Conservation (phyloP, 2,329 filamentous ascomycete genomes). For the Pleomassaria siparia region DNA sequence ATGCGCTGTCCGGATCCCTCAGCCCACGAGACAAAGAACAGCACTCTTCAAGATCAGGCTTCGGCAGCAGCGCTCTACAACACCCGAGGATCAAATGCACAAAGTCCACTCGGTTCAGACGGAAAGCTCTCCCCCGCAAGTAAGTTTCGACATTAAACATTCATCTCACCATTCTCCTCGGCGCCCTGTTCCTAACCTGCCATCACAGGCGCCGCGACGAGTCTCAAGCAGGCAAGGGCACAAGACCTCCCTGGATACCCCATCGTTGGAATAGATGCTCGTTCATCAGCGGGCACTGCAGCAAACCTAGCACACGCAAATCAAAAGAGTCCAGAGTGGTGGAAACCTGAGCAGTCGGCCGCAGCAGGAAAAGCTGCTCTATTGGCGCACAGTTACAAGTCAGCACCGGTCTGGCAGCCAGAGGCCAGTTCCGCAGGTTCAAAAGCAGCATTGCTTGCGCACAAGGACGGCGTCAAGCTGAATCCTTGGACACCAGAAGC, state of each 20-base stretch:
- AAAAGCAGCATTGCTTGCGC: conserved; percentile 72
- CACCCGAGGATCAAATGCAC: conserved; percentile 29
- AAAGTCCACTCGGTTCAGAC: conserved; percentile 50
- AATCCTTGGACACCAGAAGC: conserved; percentile 55
- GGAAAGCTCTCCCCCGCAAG: conserved; percentile 60
- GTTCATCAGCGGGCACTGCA: conserved; percentile 70
- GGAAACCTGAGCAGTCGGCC: conserved; percentile 62
- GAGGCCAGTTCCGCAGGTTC: conserved; percentile 66
- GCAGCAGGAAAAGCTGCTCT: conserved; percentile 62
- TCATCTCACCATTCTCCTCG: conserved; percentile 2
- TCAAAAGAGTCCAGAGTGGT: conserved; percentile 64
- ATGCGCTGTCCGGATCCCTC: conserved; percentile 49
- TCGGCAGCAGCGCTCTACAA: conserved; percentile 64
- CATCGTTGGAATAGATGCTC: conserved; percentile 61
- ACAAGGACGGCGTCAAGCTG: conserved; percentile 54
- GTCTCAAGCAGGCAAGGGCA: conserved; percentile 71
- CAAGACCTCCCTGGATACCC: conserved; percentile 75
- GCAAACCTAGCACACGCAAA: conserved; percentile 73
- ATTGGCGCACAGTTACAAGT: conserved; percentile 62
- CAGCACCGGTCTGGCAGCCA: conserved; percentile 64
- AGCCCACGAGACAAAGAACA: conserved; percentile 40
- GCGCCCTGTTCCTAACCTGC: conserved; percentile 15
- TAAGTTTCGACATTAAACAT: conserved; percentile 38
- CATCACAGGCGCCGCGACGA: conserved; percentile 59
- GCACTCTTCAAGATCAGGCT: conserved; percentile 52